Conservation (phyloP, 768 basidiomycete species). For the Tricholoma hemisulphureum region DNA sequence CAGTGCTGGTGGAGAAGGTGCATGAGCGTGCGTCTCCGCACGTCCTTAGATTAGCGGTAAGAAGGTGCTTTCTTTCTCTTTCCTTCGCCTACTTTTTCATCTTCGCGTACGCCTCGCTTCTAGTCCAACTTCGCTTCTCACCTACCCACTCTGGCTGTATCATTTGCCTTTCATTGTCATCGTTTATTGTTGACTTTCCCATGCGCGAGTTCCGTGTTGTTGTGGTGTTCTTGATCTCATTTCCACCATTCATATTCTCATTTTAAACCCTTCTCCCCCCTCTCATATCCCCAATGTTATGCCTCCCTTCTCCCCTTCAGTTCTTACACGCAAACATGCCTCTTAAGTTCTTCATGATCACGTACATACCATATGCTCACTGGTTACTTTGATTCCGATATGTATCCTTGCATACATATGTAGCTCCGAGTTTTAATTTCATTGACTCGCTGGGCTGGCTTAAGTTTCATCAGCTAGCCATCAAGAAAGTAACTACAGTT, state of each 20-base stretch:
- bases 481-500: too few species aligned
- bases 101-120: too few species aligned
- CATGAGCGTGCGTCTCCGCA: not conserved
- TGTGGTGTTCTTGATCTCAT: not conserved
- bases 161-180: not conserved
- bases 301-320: not conserved
- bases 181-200: not conserved
- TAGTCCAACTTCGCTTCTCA: too few species aligned
- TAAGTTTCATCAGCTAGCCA: too few species aligned
- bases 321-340: not conserved
- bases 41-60: not conserved
- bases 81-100: not conserved
- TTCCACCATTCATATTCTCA: not conserved
- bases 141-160: too few species aligned
- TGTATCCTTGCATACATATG: not conserved
- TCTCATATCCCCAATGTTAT: not conserved
- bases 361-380: not conserved
- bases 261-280: not conserved
- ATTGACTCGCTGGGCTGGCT: not conserved
- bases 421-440: not conserved
- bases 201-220: not conserved
- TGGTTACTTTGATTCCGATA: not conserved
- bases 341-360: not conserved
- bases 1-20: slow-evolving; percentile 1
- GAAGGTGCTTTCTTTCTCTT: not conserved